phyloP scores from a whole-genome alignment of 306 rosid species.

The Senna siamea region DNA sequence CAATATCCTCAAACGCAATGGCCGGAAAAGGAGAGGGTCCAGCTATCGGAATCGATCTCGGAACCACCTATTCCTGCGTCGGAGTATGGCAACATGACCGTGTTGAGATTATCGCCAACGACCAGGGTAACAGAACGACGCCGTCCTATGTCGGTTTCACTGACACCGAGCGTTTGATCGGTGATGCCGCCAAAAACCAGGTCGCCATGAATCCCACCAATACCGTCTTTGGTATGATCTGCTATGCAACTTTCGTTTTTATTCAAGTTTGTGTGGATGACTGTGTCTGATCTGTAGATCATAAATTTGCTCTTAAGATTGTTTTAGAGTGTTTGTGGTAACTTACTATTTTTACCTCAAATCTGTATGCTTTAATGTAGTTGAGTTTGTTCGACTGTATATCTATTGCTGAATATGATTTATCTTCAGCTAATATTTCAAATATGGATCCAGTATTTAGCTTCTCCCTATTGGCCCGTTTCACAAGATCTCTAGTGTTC shows the following conservation, averaged over 20 bases:
- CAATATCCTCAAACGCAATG: slow-evolving; percentile 26
- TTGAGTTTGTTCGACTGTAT: no score
- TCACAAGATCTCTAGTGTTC: no score
- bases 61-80: slow-evolving; percentile 70
- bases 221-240: slow-evolving; percentile 65
- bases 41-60: slow-evolving; percentile 78
- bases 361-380: no score
- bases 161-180: slow-evolving; percentile 63
- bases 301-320: background rate
- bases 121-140: slow-evolving; percentile 74
- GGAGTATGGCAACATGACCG: slow-evolving; percentile 77
- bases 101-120: slow-evolving; percentile 72
- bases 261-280: background rate
- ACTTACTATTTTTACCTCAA: no score
- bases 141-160: slow-evolving; percentile 70
- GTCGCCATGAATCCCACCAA: slow-evolving; percentile 68
- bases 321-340: background rate
- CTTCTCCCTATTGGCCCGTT: no score
- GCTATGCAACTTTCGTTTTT: background rate
- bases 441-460: no score
- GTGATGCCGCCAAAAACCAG: slow-evolving; percentile 75
- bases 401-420: no score
- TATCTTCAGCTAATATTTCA: no score
- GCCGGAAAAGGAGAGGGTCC: slow-evolving; percentile 77
- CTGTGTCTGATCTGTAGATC: background rate